Evolutionary conservation across 257 asterid genomes (phyloP), one percentile per base, ranked within the genome.

Genomic region (Ophiorrhiza pumila): DNA sequence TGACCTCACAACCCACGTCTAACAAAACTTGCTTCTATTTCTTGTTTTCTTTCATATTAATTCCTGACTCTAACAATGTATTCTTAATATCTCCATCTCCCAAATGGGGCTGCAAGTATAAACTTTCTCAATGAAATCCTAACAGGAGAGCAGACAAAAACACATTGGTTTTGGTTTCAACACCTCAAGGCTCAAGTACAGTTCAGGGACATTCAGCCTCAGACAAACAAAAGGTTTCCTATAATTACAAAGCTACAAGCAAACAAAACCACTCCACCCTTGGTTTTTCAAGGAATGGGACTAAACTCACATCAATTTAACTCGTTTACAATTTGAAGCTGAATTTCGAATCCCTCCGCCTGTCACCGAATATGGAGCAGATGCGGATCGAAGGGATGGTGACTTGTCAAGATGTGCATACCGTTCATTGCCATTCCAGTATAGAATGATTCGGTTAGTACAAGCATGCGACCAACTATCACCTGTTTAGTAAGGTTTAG

Each of bases 401-500:
- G 99, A 94, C 85, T 94, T 94, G 74, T 94, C 99, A 10, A 94
- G 86, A 63, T 84, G 79, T 73, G 95, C 99, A 81, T 77, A 76
- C 71, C 99, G 83, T 76, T 87, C 99, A 3, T 84, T 87, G 58
- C 96, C 95, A 17, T 90, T 88, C 99, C 99, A 91, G 80, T 87
- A 83, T 74, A 94, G 67, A 53, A 94, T 90, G 65, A 91, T 80
- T 66, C 99, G 85, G 61, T 91, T 91, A n/a, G 99, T 94, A 64
- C 96, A 87, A 76, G 98, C 97, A 67, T 94, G 98, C 27, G 99
- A 88, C 99, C 99, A 94, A 66, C 99, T 94, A 85, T 94, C 98
- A 57, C 99, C 99, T 94, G 86, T 81, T 73, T 66, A 79, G 43
- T 74, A 76, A 29, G 64, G 50, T 57, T 71, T 68, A 5, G 8